Conservation (phyloP, 2,329 filamentous ascomycete genomes). For the Thermomyces lanuginosus region DNA sequence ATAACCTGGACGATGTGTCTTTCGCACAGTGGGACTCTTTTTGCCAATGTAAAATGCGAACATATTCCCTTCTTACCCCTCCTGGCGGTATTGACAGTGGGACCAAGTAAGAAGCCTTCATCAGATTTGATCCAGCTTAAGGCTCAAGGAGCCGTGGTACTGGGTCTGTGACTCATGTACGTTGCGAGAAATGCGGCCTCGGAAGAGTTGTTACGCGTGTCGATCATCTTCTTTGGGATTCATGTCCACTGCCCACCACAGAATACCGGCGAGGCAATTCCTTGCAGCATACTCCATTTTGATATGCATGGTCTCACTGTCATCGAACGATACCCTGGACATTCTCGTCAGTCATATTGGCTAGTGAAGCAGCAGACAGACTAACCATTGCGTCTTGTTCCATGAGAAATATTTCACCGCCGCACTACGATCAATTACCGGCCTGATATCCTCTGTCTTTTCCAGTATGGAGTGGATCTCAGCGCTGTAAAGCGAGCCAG, state of each 20-base stretch:
- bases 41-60: too few relatives aligned
- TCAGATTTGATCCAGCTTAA: too few relatives aligned
- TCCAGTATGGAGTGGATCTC: conserved; percentile 13
- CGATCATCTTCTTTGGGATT: conserved; percentile 1
- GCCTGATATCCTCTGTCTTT: conserved; percentile 7
- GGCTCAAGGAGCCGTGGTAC: too few relatives aligned
- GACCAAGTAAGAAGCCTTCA: too few relatives aligned
- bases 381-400: conserved; percentile 8
- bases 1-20: too few relatives aligned
- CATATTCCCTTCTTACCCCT: too few relatives aligned
- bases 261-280: conserved; percentile 17
- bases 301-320: conserved; percentile 20
- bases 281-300: conserved; percentile 22
- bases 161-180: too few relatives aligned
- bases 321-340: conserved; percentile 16
- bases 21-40: too few relatives aligned
- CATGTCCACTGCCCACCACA: conserved; percentile 11
- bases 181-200: too few relatives aligned
- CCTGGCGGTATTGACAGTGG: too few relatives aligned
- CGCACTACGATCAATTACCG: conserved; percentile 9
- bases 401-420: conserved; percentile 8
- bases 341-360: neutral
- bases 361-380: neutral
- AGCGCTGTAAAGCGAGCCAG: conserved; percentile 10
- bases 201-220: neutral